Evolutionary conservation across 2,329 filamentous ascomycete species (phyloP), one percentile per base, ranked within the genome.

Genomic region (Colletotrichum costaricense): DNA sequence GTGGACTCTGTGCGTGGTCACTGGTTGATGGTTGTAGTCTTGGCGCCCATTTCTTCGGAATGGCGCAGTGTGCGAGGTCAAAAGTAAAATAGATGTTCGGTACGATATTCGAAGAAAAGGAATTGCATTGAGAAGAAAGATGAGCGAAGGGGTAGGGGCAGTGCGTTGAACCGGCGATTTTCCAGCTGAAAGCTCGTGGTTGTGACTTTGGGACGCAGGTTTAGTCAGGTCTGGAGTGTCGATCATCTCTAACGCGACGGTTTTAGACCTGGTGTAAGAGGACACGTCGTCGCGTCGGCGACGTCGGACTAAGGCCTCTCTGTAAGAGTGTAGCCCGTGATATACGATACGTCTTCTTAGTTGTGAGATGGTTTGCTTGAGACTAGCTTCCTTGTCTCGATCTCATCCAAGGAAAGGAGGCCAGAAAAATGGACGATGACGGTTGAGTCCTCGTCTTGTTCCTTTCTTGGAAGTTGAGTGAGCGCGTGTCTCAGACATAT

Each of bases 401-500:
- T 49, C 57, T 33, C 33, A 26, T 42, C 11, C 24, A 19, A 58
- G 28, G 16, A 14, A 16, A 19, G 30, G 30, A 33, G 30, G 30
- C 30, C 30, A 33, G 7, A 8, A 22, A 11, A 42, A 42, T 28
- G 24, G 38, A 7, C 38, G 24, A 30, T n/a, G 19, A 30, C 38
- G 59, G 28, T 14, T 38, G 59, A 62, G 59, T 62, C 59, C 59
- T 49, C 28, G 6, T 6, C 24, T 6, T 26, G 4, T n/a, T 49
- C 42, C 42, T 49, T 49, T 49, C 19, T 49, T 49, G 42, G 42
- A 49, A 49, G 42, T 49, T 49, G 16, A 19, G 5, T 14, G 59
- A 52, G 42, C 38, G 58, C 58, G n/a, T 63, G 59, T 63, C 60
- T 33, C 22, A 35, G 60, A 63, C 60, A 63, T 35, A 24, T 22